Evolutionary conservation across 2,329 filamentous ascomycete genomes (phyloP).

Genomic region (Fusarium ramigenum): DNA sequence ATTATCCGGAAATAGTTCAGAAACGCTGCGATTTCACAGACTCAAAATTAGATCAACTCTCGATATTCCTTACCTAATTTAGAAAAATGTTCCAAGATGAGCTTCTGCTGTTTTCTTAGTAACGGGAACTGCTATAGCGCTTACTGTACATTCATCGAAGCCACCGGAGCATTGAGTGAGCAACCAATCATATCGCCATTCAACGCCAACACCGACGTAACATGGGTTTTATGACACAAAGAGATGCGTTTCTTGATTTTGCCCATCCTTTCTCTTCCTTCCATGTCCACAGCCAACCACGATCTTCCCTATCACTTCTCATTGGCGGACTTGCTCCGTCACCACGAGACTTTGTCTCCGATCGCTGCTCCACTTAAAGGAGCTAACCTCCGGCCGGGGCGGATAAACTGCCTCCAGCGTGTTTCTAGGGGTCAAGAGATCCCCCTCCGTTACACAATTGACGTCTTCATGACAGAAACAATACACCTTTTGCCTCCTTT

Average conservation of each 20-base stretch:
- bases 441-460: slow-evolving; percentile 2
- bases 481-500: background rate
- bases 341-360: background rate
- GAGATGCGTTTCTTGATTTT: background rate
- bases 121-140: background rate
- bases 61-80: too few relatives aligned
- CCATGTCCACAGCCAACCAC: background rate
- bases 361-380: background rate
- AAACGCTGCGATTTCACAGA: background rate
- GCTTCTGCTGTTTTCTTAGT: background rate
- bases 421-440: background rate
- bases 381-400: background rate
- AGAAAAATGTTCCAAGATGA: background rate
- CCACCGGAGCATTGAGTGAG: background rate
- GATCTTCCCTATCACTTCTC: background rate
- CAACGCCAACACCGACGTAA: background rate
- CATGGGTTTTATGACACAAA: background rate
- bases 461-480: slow-evolving; percentile 13
- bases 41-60: background rate
- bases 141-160: background rate
- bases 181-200: background rate
- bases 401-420: slow-evolving; percentile 1
- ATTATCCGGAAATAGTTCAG: background rate
- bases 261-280: background rate
- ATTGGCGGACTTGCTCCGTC: slow-evolving; percentile 24